A percentile compares a stretch with the other conserved stretches of the same genome.
phyloP scores from a whole-genome alignment of 176 grass and related monocot species.

The Cymbopogon citratus region DNA sequence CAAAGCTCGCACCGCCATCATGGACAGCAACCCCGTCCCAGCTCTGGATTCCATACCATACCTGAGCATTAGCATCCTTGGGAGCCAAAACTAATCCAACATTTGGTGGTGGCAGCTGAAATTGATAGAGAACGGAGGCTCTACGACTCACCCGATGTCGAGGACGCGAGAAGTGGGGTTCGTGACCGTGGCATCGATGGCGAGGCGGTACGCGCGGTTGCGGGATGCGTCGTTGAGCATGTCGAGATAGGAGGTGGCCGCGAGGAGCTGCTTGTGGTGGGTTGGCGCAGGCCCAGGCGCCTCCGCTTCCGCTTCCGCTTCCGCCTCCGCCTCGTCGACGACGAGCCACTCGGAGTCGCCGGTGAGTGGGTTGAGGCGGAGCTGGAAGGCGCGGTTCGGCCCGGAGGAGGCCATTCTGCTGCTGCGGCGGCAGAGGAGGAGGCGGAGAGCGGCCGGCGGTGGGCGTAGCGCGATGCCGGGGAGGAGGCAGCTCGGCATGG shows the following conservation, averaged over 20 bases:
- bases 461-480: background rate
- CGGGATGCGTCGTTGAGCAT: conserved; percentile 85
- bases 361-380: conserved; percentile 79
- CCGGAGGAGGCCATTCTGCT: conserved; percentile 26
- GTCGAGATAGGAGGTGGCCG: conserved; percentile 79
- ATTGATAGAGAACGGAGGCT: background rate
- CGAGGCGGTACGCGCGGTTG: conserved; percentile 66
- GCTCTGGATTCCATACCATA: conserved; percentile 48
- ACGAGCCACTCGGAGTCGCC: conserved; percentile 95
- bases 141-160: conserved; percentile 71
- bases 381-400: conserved; percentile 64
- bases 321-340: conserved; percentile 52
- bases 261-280: conserved; percentile 41
- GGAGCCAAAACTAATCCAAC: background rate
- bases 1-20: conserved; percentile 74
- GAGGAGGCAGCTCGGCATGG: conserved; percentile 36
- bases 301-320: conserved; percentile 10
- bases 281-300: background rate
- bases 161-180: conserved; percentile 65
- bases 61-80: conserved; percentile 18
- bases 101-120: background rate
- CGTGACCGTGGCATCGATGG: conserved; percentile 60
- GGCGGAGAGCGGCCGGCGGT: conserved; percentile 8
- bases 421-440: conserved; percentile 1
- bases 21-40: conserved; percentile 88